Evolutionary conservation across 192 early-diverging fungal genomes (phyloP), one percentile per base, ranked within the genome.

Genomic region (Cetraspora pellucida): DNA sequence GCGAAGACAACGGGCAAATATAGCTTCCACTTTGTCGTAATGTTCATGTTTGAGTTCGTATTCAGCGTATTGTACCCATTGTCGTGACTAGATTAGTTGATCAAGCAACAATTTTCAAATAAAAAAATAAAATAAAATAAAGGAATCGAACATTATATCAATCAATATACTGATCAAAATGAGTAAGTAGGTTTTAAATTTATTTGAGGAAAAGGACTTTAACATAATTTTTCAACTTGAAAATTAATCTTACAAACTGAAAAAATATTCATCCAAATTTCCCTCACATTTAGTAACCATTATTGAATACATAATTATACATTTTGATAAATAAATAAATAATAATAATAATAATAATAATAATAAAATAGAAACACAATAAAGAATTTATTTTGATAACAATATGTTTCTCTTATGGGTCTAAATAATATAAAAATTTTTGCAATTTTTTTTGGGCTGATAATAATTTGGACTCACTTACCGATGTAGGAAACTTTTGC

Each of bases 1-100:
- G 64, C 89, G 87, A 63, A 97, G 87, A 78, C 93, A 94, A 61
- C 89, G 86, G 57, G 87, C 91, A 77, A 97, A 98, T 23, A 98
- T 82, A n/a, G 87, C 77, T 80, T 96, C 95, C 14, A 96, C 90
- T 73, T 89, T 82, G 59, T 90, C 90, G 71, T 87, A 91, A 79
- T 91, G 90, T 17, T 87, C 83, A 55, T 91, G 86, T 67, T 90
- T 89, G 63, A 95, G 87, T 82, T 98, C 96, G 82, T 93, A 88
- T 71, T 93, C 92, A 61, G 89, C 88, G 77, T 93, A 95, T 16
- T 82, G 80, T 46, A 94, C 85, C 89, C 96, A 94, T 64, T 95
- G 89, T 31, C 87, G 85, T 17, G 88, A 74, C 93, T 93, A 77
- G 23, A 60, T 31, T 47, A 45, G 45, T 54, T 25, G 27, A 46